Percentiles rank a stretch among this genome's conserved stretches.
phyloP scores from a whole-genome alignment of 73 alveolate species.

The Stentor coeruleus region DNA sequence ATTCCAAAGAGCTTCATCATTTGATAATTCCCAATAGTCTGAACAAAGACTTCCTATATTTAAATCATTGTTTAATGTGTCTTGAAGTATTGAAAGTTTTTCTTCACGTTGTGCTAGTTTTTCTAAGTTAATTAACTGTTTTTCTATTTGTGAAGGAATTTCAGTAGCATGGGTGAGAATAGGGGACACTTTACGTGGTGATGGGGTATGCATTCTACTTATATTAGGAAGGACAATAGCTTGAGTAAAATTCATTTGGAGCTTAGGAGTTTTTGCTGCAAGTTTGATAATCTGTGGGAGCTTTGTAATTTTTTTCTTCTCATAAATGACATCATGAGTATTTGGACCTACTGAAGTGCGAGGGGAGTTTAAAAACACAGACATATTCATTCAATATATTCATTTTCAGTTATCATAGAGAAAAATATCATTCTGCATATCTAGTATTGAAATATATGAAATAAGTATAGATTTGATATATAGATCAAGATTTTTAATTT shows the following conservation, averaged over 20 bases:
- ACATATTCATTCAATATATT: neutral
- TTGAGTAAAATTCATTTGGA: neutral
- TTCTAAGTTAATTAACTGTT: conserved; percentile 21
- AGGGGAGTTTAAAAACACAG: neutral
- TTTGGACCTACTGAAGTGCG: neutral
- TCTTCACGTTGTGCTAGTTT: conserved; percentile 1
- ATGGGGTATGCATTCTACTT: neutral
- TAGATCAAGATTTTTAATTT: too few species aligned
- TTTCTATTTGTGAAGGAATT: conserved; percentile 3
- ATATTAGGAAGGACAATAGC: neutral
- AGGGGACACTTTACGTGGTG: neutral
- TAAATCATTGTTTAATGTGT: neutral
- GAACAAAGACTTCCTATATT: neutral
- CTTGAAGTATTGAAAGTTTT: neutral
- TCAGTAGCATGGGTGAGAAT: neutral
- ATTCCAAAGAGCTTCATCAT: conserved; percentile 25
- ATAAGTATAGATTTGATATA: too few species aligned
- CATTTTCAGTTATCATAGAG: too few species aligned
- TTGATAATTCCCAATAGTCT: conserved; percentile 6
- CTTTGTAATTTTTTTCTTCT: neutral
- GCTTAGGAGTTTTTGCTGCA: conserved; percentile 24
- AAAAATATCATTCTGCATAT: too few species aligned
- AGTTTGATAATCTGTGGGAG: neutral
- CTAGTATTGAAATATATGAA: too few species aligned
- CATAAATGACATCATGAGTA: neutral